Conservation (phyloP, 2,329 filamentous ascomycete species). For the Lachnellula occidentalis region DNA sequence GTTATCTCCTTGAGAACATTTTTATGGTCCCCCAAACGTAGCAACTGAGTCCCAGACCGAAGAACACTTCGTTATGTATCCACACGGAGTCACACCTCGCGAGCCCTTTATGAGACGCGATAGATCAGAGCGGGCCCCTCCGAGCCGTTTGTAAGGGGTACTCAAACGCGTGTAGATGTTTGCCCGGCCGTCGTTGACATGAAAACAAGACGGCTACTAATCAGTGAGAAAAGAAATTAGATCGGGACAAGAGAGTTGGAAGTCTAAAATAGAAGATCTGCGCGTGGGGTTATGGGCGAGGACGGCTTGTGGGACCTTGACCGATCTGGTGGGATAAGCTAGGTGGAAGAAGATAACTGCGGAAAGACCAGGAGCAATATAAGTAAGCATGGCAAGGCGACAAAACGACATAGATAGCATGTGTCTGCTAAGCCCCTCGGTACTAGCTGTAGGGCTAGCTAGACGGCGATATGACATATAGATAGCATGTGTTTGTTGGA, state of each 20-base stretch:
- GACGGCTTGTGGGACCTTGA: neutral
- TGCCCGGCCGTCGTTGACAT: neutral
- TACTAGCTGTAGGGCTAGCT: no score
- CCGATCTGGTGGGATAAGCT: slow-evolving; percentile 5
- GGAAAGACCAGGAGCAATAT: slow-evolving; percentile 10
- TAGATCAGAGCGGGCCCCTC: slow-evolving; percentile 3
- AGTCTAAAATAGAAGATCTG: neutral
- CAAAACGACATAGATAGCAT: slow-evolving; percentile 6
- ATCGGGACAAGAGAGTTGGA: neutral
- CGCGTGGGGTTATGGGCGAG: neutral
- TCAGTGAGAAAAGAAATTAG: neutral
- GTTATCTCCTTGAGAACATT: neutral
- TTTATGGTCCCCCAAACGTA: no score
- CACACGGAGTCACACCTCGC: neutral
- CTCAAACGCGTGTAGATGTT: neutral
- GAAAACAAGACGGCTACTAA: slow-evolving; percentile 2
- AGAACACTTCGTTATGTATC: neutral
- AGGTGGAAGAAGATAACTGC: neutral
- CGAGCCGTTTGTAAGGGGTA: slow-evolving; percentile 9
- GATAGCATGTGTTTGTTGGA: slow-evolving; percentile 19
- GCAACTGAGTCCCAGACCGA: slow-evolving; percentile 5
- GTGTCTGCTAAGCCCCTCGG: slow-evolving; percentile 1
- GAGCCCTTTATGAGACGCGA: neutral
- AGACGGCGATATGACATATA: slow-evolving; percentile 13
- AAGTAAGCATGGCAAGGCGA: slow-evolving; percentile 7